These are phyloP conservation scores for Fusarium keratoplasticum DNA, from an alignment of 2,329 filamentous ascomycete species.

Conservation along the genomic window DNA sequence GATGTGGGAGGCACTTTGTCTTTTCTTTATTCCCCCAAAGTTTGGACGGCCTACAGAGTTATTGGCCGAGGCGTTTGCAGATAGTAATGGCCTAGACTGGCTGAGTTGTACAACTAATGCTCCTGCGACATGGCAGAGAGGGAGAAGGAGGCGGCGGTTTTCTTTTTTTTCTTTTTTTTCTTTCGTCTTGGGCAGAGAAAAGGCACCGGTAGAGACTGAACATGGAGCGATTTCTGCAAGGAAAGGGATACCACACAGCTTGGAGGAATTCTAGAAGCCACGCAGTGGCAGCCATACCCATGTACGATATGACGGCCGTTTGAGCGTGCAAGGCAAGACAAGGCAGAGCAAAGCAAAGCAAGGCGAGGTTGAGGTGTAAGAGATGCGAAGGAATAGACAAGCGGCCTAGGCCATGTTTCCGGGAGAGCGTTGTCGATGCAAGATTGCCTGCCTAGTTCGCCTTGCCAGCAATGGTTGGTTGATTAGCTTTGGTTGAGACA, in stretches of 20 bases:
- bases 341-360: background rate
- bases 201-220: conserved; percentile 25
- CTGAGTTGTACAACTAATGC: conserved; percentile 44
- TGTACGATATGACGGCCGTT: conserved; percentile 28
- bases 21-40: conserved; percentile 31
- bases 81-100: conserved; percentile 34
- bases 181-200: conserved; percentile 9
- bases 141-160: conserved; percentile 31
- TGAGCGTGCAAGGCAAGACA: conserved; percentile 2
- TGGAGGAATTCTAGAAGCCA: conserved; percentile 16
- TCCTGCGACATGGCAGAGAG: conserved; percentile 39
- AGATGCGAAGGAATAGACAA: conserved; percentile 26
- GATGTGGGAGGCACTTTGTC: conserved; percentile 37
- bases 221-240: conserved; percentile 13
- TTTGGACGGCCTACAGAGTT: conserved; percentile 33
- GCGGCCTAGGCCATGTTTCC: conserved; percentile 21
- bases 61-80: conserved; percentile 40
- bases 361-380: conserved; percentile 14
- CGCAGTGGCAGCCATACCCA: conserved; percentile 11
- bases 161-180: background rate
- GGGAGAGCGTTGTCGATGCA: background rate
- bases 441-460: background rate
- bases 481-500: background rate
- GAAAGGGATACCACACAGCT: conserved; percentile 21
- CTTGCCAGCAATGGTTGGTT: background rate